These are phyloP conservation scores for Alternaria metachromatica DNA, from an alignment of 2,329 filamentous ascomycete species.

Conservation along the genomic window DNA sequence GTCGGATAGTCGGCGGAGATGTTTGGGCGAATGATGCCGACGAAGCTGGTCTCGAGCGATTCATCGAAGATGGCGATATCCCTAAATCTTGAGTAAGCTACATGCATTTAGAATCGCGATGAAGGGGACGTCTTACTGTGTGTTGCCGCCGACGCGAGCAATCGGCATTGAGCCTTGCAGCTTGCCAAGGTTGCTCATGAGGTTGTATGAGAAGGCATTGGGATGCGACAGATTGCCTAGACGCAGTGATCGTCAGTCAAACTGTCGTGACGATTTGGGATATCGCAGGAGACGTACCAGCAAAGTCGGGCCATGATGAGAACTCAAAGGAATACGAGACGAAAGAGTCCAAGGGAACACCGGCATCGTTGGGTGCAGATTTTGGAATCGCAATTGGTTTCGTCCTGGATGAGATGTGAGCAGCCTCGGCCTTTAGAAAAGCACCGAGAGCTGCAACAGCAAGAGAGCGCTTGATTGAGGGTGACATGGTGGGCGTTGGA, in stretches of 20 bases:
- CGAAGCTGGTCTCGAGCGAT: constrained; percentile 32
- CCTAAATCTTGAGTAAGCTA: constrained; percentile 54
- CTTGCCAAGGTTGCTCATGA: constrained; percentile 63
- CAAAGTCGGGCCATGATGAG: constrained; percentile 10
- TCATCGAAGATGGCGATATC: constrained; percentile 6
- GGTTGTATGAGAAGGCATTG: constrained; percentile 65
- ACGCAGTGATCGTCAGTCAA: not conserved
- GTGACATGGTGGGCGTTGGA: not conserved
- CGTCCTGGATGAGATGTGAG: not conserved
- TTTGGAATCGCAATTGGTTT: constrained; percentile 1
- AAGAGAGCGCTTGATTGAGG: not conserved
- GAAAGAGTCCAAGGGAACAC: constrained; percentile 9
- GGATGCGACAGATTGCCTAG: constrained; percentile 60
- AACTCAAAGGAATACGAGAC: constrained; percentile 6
- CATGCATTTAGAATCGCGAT: constrained; percentile 44
- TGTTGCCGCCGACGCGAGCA: constrained; percentile 70
- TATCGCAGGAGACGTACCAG: not conserved
- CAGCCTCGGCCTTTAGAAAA: not conserved
- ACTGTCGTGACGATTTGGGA: not conserved
- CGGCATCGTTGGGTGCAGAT: not conserved
- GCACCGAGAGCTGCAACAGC: not conserved
- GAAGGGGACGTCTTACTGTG: constrained; percentile 66
- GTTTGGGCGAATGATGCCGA: constrained; percentile 59
- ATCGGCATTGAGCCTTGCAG: constrained; percentile 64
- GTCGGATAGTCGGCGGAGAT: constrained; percentile 66